Evolutionary conservation across 2,329 filamentous ascomycete species (phyloP).

Genomic region (Cladosporium austrohemisphaericum): DNA sequence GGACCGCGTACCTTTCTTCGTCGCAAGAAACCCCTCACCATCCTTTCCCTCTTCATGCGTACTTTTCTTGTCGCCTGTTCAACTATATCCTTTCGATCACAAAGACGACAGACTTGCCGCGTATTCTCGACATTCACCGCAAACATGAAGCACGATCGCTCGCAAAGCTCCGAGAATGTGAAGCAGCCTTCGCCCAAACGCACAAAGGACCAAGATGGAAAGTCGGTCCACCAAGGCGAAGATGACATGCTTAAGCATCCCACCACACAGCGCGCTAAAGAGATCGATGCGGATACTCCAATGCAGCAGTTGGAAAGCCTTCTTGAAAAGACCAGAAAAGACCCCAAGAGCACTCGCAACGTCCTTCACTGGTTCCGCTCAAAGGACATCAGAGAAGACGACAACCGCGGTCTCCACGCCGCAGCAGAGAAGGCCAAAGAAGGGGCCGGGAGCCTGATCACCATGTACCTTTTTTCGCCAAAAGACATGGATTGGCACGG

Average conservation of each 20-base stretch:
- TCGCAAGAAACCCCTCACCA: background rate
- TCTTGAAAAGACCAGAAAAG: conserved; percentile 38
- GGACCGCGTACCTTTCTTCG: background rate
- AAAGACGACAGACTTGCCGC: background rate
- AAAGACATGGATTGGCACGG: conserved; percentile 51
- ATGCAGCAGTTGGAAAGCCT: conserved; percentile 40
- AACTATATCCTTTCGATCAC: background rate
- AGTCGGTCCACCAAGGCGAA: background rate
- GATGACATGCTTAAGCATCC: conserved; percentile 39
- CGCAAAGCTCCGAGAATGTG: conserved; percentile 18
- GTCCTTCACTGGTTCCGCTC: conserved; percentile 52
- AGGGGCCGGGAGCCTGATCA: conserved; percentile 41
- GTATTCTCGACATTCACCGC: background rate
- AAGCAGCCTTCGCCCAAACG: conserved; percentile 47
- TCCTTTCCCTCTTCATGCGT: conserved; percentile 3
- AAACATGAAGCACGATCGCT: conserved; percentile 14
- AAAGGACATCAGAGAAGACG: conserved; percentile 49
- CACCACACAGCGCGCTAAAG: conserved; percentile 47
- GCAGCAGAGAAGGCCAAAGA: conserved; percentile 46
- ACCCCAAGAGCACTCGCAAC: conserved; percentile 36
- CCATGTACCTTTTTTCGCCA: conserved; percentile 46
- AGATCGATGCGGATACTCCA: conserved; percentile 45
- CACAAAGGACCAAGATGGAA: conserved; percentile 45
- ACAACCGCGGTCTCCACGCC: conserved; percentile 47
- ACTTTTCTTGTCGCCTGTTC: background rate